phyloP scores from a whole-genome alignment of 495 filamentous ascomycete species.

The Aspergillus avenaceus region DNA sequence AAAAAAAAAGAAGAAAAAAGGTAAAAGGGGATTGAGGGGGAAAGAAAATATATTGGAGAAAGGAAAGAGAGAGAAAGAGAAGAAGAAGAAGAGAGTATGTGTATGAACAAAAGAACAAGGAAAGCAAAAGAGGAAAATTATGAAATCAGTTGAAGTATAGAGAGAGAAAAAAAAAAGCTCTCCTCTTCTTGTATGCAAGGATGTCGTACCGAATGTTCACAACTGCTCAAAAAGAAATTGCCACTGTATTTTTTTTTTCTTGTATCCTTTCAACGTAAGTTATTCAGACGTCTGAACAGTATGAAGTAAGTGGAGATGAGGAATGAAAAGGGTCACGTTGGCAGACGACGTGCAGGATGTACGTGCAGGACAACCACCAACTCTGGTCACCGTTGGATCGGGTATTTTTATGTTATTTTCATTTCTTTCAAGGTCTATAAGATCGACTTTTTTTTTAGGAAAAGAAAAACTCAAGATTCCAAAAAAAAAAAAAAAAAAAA shows the following conservation, averaged over 20 bases:
- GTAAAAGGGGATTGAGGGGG: not conserved
- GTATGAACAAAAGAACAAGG: constrained; percentile 17
- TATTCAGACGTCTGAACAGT: constrained; percentile 7
- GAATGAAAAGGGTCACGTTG: constrained; percentile 15
- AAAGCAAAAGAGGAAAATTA: not conserved
- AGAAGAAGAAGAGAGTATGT: constrained; percentile 13
- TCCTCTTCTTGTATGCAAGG: constrained; percentile 13
- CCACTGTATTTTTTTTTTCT: constrained; percentile 8
- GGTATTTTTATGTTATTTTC: constrained; percentile 17
- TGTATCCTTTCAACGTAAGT: not conserved
- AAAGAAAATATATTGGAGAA: not conserved
- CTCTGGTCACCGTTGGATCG: constrained; percentile 20
- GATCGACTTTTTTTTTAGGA: constrained; percentile 4
- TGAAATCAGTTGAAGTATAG: not conserved
- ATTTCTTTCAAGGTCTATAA: constrained; percentile 7
- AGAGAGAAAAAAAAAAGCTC: no score
- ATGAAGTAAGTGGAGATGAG: constrained; percentile 14
- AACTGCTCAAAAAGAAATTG: constrained; percentile 4
- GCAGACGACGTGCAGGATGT: constrained; percentile 7
- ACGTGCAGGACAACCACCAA: constrained; percentile 1
- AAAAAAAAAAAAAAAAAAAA: not conserved
- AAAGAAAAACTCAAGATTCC: constrained; percentile 4
- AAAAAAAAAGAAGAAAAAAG: not conserved
- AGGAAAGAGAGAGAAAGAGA: constrained; percentile 4
- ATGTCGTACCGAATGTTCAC: constrained; percentile 9